Evolutionary conservation across 441 rosid genomes (phyloP), one percentile per base, ranked within the genome.

Genomic region (Adansonia gregorii): DNA sequence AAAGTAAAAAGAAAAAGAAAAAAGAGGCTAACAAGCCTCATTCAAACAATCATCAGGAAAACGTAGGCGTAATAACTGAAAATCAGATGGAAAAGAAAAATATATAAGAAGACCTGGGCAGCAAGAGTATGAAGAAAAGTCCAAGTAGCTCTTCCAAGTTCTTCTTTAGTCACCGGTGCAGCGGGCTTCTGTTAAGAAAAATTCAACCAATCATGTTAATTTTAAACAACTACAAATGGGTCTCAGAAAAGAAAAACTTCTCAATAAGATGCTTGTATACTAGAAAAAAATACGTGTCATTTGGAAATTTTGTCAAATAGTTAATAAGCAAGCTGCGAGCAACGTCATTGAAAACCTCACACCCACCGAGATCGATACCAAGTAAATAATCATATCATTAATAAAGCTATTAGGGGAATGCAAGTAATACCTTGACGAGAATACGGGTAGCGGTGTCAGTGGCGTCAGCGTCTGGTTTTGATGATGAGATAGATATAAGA

Each of bases 91-190:
- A 24, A 49, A 74, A 56, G 0, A 6, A 20, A 17, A 27, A 52
- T 24, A 3, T 76, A 58, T 24, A 43, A 14, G 11, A 79, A 72
- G 69, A 95, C 97, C 98, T 95, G 99, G 22, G 97, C 98, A 68
- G 89, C 97, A 75, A 95, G 94, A 71, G 97, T 93, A 86, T 92
- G 99, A 58, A 95, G 93, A 87, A 95, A 93, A 49, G 97, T 95
- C 99, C 98, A 95, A 35, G 99, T 93, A 78, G 92, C 90, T 83
- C 92, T 93, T 54, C 98, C 99, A 49, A 95, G 98, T 56, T 93
- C 99, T 78, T 90, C 97, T 85, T 92, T 93, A 49, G 94, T 90
- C 78, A 93, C 92, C 73, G 98, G 97, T 27, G 86, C 98, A 73
- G 87, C 77, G 76, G 85, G 20, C 68, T 85, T 88, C 58, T 77